Conservation (phyloP, 2,329 filamentous ascomycete genomes). For the Amauroascus niger region DNA sequence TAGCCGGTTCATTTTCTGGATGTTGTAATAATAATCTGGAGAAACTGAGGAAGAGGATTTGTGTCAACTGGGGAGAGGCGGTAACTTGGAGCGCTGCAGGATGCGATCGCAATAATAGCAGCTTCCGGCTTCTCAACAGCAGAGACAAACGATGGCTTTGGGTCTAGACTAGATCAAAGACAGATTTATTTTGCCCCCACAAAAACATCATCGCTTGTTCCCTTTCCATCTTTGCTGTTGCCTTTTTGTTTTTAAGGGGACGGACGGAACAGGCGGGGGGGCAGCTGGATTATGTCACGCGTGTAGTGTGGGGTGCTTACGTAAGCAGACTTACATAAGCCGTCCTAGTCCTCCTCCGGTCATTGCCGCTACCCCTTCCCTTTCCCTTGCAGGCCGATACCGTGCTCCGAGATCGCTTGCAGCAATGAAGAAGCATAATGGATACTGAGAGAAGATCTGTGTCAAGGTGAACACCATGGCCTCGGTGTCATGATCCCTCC, state of each 20-base stretch:
- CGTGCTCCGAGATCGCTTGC: no score
- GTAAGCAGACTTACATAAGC: no score
- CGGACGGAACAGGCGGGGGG: neutral
- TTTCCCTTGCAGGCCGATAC: no score
- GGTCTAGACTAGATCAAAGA: neutral
- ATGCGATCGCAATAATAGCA: neutral
- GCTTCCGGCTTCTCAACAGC: neutral
- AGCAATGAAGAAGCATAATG: no score
- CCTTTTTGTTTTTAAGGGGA: neutral
- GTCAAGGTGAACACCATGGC: no score
- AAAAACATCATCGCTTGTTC: no score
- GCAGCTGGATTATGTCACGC: neutral
- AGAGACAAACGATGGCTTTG: neutral
- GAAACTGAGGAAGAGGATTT: neutral
- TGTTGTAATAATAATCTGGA: conserved; percentile 13
- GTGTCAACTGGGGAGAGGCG: neutral
- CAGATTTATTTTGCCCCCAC: neutral
- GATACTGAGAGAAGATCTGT: no score
- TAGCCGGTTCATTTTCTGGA: conserved; percentile 74
- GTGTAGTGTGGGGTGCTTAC: no score
- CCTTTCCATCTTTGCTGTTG: neutral
- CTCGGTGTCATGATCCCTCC: no score
- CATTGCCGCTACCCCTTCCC: no score
- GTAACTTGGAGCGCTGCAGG: no score
- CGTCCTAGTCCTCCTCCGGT: no score